phyloP scores from a whole-genome alignment of 78 protist species.

The Goniomonas avonlea region DNA sequence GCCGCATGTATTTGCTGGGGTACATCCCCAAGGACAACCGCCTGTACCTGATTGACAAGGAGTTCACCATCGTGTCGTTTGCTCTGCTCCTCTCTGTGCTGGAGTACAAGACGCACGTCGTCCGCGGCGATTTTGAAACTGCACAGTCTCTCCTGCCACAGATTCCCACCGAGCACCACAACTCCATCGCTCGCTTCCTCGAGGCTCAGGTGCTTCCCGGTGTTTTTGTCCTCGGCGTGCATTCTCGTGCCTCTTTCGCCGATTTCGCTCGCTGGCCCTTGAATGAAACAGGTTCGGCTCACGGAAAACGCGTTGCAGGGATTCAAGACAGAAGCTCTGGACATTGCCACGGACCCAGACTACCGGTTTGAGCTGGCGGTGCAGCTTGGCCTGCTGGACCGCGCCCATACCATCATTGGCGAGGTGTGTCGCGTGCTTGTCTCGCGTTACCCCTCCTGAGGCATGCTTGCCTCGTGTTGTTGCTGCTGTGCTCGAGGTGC shows the following conservation, averaged over 20 bases:
- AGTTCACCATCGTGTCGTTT: slow-evolving; percentile 44
- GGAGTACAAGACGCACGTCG: slow-evolving; percentile 81
- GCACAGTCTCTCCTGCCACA: slow-evolving; percentile 59
- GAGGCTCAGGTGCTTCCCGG: slow-evolving; percentile 57
- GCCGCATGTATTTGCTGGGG: slow-evolving; percentile 62
- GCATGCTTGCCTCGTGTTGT: no score
- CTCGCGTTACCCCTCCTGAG: no score
- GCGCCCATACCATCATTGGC: no score
- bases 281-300: neutral
- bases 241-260: neutral
- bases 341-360: slow-evolving; percentile 75
- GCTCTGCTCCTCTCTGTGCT: slow-evolving; percentile 62
- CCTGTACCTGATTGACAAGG: slow-evolving; percentile 77
- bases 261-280: neutral
- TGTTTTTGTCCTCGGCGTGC: neutral
- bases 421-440: no score
- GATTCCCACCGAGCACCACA: slow-evolving; percentile 62
- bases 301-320: no score
- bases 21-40: slow-evolving; percentile 75
- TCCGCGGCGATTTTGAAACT: slow-evolving; percentile 73
- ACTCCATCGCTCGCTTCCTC: slow-evolving; percentile 81
- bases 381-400: no score
- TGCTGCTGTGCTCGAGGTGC: no score
- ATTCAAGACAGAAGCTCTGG: slow-evolving; percentile 71
- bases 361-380: slow-evolving; percentile 87